Percentiles rank a stretch among this genome's conserved stretches.
Evolutionary conservation across 2,329 filamentous ascomycete genomes (phyloP).

Genomic region (Aspergillus sp.): DNA sequence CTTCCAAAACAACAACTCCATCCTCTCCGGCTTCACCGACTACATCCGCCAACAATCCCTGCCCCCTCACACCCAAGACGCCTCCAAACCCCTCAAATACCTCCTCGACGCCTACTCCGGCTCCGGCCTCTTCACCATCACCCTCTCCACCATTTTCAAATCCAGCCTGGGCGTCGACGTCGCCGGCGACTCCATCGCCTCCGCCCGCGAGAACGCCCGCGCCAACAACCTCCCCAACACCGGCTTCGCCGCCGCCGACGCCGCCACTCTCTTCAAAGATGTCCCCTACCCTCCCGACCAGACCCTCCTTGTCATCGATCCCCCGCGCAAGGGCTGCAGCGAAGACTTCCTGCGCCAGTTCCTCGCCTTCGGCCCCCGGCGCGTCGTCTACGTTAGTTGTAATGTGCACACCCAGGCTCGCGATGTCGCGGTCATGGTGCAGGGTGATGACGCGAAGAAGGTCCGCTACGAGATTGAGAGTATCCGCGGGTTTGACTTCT

Average conservation of each 20-base stretch:
- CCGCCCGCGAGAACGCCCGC: constrained; percentile 73
- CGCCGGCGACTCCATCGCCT: constrained; percentile 72
- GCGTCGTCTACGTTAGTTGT: constrained; percentile 92
- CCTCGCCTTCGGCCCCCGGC: constrained; percentile 70
- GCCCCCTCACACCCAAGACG: constrained; percentile 42
- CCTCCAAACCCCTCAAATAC: constrained; percentile 64
- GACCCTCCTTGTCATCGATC: constrained; percentile 92
- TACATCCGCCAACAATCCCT: constrained; percentile 82
- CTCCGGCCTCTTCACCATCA: constrained; percentile 95
- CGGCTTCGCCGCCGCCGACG: constrained; percentile 86
- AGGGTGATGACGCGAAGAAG: constrained; percentile 52
- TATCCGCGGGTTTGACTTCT: constrained; percentile 91
- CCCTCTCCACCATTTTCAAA: constrained; percentile 76
- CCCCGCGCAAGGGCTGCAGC: constrained; percentile 94
- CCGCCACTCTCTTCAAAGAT: constrained; percentile 74
- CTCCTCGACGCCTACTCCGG: constrained; percentile 98
- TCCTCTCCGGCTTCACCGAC: constrained; percentile 79
- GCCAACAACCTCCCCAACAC: constrained; percentile 76
- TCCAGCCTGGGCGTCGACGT: constrained; percentile 90
- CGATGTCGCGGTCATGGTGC: constrained; percentile 84
- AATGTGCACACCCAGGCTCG: constrained; percentile 97
- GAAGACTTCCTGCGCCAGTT: constrained; percentile 79
- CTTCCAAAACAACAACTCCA: constrained; percentile 99
- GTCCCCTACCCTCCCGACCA: constrained; percentile 73
- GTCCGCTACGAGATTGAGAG: constrained; percentile 81